A percentile compares a stretch with the other conserved stretches of the same genome.
phyloP scores from a whole-genome alignment of 2,329 filamentous ascomycete genomes.

The Fusarium albidum region DNA sequence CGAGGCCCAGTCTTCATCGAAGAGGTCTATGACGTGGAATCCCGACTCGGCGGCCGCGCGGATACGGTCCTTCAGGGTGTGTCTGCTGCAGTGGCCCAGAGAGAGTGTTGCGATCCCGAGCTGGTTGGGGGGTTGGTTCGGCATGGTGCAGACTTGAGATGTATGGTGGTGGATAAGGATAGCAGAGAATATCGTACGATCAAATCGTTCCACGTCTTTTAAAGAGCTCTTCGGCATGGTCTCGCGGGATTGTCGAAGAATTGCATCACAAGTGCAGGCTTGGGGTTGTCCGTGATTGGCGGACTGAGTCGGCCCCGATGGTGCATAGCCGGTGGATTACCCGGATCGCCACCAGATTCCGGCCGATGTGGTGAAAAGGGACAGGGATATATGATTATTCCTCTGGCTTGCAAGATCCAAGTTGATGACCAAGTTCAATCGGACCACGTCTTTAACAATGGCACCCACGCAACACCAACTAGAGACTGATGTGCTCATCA shows the following conservation, averaged over 20 bases:
- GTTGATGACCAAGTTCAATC: too few relatives aligned
- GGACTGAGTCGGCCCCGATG: conserved; percentile 16
- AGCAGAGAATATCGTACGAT: conserved; percentile 4
- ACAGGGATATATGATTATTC: not conserved
- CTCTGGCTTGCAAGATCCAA: too few relatives aligned
- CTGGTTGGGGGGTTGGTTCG: conserved; percentile 9
- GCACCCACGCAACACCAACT: conserved; percentile 1
- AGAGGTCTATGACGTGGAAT: conserved; percentile 24
- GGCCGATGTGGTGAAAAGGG: not conserved
- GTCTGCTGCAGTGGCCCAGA: conserved; percentile 18
- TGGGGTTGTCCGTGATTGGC: conserved; percentile 15
- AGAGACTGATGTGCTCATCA: conserved; percentile 21
- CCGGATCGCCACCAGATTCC: not conserved
- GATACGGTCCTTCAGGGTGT: conserved; percentile 13
- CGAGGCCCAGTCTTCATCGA: conserved; percentile 24
- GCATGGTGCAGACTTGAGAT: not conserved
- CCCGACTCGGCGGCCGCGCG: conserved; percentile 14
- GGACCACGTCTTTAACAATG: not conserved
- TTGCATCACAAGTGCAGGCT: not conserved
- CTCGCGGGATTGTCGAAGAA: not conserved
- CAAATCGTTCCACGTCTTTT: not conserved
- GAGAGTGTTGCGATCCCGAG: conserved; percentile 25
- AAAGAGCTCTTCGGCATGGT: not conserved
- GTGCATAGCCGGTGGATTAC: conserved; percentile 3
- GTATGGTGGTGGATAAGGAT: not conserved